These are phyloP conservation scores for Massarina eburnea DNA, from an alignment of 2,329 filamentous ascomycete genomes.

Conservation along the genomic window DNA sequence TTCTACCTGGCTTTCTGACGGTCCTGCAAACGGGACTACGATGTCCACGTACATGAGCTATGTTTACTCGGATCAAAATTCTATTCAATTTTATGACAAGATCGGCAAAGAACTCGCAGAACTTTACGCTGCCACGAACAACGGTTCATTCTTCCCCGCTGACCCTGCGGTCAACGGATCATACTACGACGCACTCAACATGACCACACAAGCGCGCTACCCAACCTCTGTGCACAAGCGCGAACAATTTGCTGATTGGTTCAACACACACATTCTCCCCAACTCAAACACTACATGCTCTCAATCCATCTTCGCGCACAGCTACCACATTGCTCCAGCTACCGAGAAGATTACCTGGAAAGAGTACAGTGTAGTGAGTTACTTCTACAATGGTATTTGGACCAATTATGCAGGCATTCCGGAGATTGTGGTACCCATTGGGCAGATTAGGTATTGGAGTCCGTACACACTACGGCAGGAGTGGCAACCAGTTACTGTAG, in stretches of 20 bases:
- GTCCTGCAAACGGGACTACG: constrained; percentile 2
- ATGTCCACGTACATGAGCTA: constrained; percentile 7
- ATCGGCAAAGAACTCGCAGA: constrained; percentile 7
- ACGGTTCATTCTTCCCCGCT: too few relatives aligned
- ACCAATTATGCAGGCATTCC: constrained; percentile 9
- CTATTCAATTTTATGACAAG: constrained; percentile 13
- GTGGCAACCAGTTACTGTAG: constrained; percentile 11
- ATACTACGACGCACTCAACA: constrained; percentile 9
- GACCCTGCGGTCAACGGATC: too few relatives aligned
- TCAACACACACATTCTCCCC: constrained; percentile 4
- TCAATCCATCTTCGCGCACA: constrained; percentile 8
- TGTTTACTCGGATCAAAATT: constrained; percentile 14
- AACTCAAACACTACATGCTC: constrained; percentile 3
- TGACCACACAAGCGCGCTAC: constrained; percentile 7
- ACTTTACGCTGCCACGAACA: too few relatives aligned
- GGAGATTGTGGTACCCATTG: constrained; percentile 10
- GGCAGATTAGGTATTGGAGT: constrained; percentile 6
- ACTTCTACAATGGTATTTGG: constrained; percentile 3
- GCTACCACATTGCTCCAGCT: constrained; percentile 4
- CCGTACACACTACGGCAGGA: constrained; percentile 6
- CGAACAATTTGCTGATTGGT: constrained; percentile 4
- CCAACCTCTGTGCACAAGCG: constrained; percentile 4
- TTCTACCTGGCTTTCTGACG: constrained; percentile 1
- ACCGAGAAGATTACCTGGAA: constrained; percentile 5
- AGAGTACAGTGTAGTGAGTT: background rate